A percentile compares a stretch with the other conserved stretches of the same genome.
phyloP scores from a whole-genome alignment of 345 rosid genomes.

The Linum usitatissimum region DNA sequence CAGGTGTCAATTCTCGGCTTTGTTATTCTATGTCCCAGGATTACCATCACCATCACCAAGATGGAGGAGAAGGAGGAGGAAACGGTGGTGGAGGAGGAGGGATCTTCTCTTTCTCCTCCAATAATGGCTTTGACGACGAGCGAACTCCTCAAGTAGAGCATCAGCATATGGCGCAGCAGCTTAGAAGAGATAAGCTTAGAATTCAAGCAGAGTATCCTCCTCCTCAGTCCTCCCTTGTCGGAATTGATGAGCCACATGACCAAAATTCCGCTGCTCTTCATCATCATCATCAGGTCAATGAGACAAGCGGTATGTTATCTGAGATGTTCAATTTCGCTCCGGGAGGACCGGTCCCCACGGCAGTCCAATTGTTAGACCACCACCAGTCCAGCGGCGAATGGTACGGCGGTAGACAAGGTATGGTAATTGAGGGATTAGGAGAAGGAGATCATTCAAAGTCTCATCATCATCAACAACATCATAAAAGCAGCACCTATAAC shows the following conservation, averaged over 20 bases:
- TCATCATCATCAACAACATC: conserved; percentile 1
- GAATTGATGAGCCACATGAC: conserved; percentile 26
- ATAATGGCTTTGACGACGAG: conserved; percentile 40
- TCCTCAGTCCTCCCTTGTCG: conserved; percentile 29
- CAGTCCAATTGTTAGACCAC: conserved; percentile 26
- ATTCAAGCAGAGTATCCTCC: conserved; percentile 27
- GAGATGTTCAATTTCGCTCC: conserved; percentile 85
- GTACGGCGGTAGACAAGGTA: conserved; percentile 28
- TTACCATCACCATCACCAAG: conserved; percentile 34
- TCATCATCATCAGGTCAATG: conserved; percentile 32
- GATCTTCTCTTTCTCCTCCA: conserved; percentile 27
- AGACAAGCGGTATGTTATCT: conserved; percentile 78
- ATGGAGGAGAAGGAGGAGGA: conserved; percentile 9
- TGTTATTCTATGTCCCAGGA: conserved; percentile 72
- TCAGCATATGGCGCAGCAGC: conserved; percentile 49
- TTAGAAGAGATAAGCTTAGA: conserved; percentile 60
- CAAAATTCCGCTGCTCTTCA: conserved; percentile 37
- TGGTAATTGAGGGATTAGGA: conserved; percentile 18
- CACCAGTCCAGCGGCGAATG: conserved; percentile 22
- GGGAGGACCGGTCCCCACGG: conserved; percentile 27
- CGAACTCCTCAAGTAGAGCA: conserved; percentile 29
- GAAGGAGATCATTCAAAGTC: conserved; percentile 23
- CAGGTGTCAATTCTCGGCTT: too few species aligned
- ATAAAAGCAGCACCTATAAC: conserved; percentile 16
- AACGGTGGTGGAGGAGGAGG: neutral